Conservation (phyloP, 2,329 filamentous ascomycete species). For the Rhytidhysteron rufulum region DNA sequence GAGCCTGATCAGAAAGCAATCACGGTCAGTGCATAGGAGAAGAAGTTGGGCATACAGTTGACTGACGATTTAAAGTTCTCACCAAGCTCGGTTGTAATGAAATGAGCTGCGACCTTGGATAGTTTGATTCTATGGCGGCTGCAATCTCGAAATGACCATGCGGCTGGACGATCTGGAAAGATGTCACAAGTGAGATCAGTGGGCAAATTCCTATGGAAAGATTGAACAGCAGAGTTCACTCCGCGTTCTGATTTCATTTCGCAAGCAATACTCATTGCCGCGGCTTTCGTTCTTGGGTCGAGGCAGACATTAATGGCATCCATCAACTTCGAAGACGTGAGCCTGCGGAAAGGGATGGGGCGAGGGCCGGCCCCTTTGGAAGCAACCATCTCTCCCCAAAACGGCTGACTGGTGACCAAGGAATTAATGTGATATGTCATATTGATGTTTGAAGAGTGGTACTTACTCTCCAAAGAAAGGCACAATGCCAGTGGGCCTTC, state of each 20-base stretch:
- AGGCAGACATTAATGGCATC: slow-evolving; percentile 46
- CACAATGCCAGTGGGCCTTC: slow-evolving; percentile 51
- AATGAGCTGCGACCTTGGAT: not conserved
- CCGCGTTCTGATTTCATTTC: slow-evolving; percentile 44
- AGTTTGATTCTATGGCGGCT: not conserved
- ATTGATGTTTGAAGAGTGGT: not conserved
- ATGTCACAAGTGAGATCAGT: slow-evolving; percentile 66
- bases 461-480: slow-evolving; percentile 53
- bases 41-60: too few species aligned
- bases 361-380: slow-evolving; percentile 47
- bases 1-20: not conserved
- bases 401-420: slow-evolving; percentile 44
- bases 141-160: slow-evolving; percentile 50
- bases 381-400: slow-evolving; percentile 54
- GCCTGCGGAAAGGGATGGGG: slow-evolving; percentile 45
- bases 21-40: not conserved
- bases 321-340: slow-evolving; percentile 44
- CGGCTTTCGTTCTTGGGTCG: slow-evolving; percentile 30
- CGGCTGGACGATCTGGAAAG: slow-evolving; percentile 63
- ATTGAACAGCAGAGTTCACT: slow-evolving; percentile 38
- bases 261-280: slow-evolving; percentile 36
- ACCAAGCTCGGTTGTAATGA: not conserved
- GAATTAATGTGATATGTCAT: not conserved
- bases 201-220: slow-evolving; percentile 48
- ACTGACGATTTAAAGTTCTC: too few species aligned